These are phyloP conservation scores for Sugiyamaella marilandica DNA, from an alignment of 805 yeast species.

Conservation along the genomic window DNA sequence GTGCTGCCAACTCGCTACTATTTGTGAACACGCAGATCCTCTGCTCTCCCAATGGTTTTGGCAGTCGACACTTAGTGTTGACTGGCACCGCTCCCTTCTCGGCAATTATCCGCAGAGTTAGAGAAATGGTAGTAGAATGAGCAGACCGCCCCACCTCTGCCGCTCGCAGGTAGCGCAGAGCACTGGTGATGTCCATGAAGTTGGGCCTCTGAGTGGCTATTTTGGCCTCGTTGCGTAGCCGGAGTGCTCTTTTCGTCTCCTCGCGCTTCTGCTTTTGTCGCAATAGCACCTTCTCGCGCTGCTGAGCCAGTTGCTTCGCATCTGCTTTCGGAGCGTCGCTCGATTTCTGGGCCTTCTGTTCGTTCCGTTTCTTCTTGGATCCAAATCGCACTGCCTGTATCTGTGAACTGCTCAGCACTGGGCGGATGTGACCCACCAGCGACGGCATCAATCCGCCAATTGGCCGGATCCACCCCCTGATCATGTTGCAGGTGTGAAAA, in stretches of 20 bases:
- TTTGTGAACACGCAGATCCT: conserved; percentile 65
- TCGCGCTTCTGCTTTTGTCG: conserved; percentile 21
- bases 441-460: neutral
- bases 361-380: conserved; percentile 4
- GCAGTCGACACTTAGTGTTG: conserved; percentile 65
- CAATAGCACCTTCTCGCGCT: conserved; percentile 31
- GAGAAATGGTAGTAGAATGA: conserved; percentile 62
- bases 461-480: conserved; percentile 2
- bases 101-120: conserved; percentile 59
- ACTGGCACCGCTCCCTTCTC: conserved; percentile 76
- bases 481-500: neutral
- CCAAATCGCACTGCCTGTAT: neutral
- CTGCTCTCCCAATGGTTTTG: conserved; percentile 64
- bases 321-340: conserved; percentile 19
- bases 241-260: conserved; percentile 27
- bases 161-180: conserved; percentile 77
- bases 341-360: neutral
- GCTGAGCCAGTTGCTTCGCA: conserved; percentile 30
- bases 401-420: neutral
- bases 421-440: neutral
- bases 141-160: conserved; percentile 83
- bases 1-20: conserved; percentile 46
- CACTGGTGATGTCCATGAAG: conserved; percentile 65
- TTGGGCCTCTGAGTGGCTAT: conserved; percentile 50
- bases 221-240: conserved; percentile 36